Base-by-base conservation (phyloP, 164 flowering plant genomes). In the Protea cynaroides region DNA sequence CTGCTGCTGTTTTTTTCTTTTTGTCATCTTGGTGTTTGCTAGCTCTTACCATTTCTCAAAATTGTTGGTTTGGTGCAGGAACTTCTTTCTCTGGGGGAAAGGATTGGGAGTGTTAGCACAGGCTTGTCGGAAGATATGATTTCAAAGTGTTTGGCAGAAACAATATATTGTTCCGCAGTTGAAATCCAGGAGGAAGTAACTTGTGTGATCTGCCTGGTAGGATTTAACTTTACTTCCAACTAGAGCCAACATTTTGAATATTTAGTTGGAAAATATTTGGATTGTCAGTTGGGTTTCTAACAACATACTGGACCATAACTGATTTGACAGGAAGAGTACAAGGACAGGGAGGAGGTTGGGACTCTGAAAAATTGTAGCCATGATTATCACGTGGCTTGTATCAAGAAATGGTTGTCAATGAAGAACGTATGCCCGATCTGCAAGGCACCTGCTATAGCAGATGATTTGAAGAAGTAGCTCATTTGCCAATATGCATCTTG, bases 391-490 rank as follows among this genome's bases (percentile, higher is more conserved):
- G 80, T 61, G 2, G 60, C 44, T 47, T 86, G 91, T 74, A 77
- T 86, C 60, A 77, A 74, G 71, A 80, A 84, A 62, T 86, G 91
- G 91, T 59, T 86, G 58, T 75, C 75, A 3, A 82, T 84, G 80
- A 86, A 86, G 84, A 86, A 82, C 58, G 59, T 68, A 6, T 86
- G 91, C 54, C 91, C 91, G 1, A 81, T 86, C 63, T 86, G 91
- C 82, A 86, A 84, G 75, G 79, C 72, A 53, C 62, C 87, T 58
- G 91, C 73, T 21, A n/a, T 76, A 59, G 56, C 64, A 22, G 84
- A 79, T 53, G 52, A 67, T 23, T 34, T 25, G 65, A 57, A 66
- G 11, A 64, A 68, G 17, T 29, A 24, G 40, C 53, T 23, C 21
- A 19, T 44, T 43, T 55, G 8, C n/a, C 37, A 17, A 1, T 14